These are phyloP conservation scores for Chlamydomonas schloesseri DNA, from an alignment of 139 green algal genomes.

Conservation along the genomic window DNA sequence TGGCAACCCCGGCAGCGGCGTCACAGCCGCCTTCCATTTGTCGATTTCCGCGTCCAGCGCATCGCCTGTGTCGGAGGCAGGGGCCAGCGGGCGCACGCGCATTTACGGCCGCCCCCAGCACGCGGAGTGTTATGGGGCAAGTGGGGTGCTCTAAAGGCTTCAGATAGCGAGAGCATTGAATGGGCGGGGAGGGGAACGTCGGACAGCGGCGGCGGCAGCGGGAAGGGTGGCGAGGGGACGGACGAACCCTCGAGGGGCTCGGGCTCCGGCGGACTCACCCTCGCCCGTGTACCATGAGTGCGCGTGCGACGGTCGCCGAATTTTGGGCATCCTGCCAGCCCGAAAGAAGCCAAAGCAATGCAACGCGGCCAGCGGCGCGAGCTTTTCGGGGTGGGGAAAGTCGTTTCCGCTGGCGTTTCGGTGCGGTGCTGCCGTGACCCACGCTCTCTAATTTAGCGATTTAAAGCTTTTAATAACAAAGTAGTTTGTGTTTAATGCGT, in stretches of 20 bases:
- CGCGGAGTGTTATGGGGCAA: no score
- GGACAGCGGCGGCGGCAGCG: neutral
- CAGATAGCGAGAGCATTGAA: no score
- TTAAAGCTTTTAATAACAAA: no score
- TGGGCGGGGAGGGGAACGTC: no score
- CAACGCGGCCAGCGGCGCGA: neutral
- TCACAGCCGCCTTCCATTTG: conserved; percentile 61
- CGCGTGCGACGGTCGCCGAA: conserved; percentile 63
- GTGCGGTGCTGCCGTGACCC: no score
- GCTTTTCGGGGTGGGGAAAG: no score
- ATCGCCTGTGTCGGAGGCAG: conserved; percentile 24
- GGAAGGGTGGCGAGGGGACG: no score
- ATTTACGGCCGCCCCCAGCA: neutral
- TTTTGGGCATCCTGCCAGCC: conserved; percentile 17
- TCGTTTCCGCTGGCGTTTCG: no score
- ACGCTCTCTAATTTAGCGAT: no score
- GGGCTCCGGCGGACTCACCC: conserved; percentile 44
- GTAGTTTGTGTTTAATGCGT: no score
- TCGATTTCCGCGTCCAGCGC: conserved; percentile 63
- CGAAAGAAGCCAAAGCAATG: conserved; percentile 22
- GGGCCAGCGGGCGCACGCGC: neutral
- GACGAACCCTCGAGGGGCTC: neutral
- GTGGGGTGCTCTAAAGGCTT: no score
- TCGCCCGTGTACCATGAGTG: conserved; percentile 79
- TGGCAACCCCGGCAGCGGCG: conserved; percentile 1